These are phyloP conservation scores for Claviceps quebecensis DNA, from an alignment of 2,329 filamentous ascomycete species.

Conservation along the genomic window DNA sequence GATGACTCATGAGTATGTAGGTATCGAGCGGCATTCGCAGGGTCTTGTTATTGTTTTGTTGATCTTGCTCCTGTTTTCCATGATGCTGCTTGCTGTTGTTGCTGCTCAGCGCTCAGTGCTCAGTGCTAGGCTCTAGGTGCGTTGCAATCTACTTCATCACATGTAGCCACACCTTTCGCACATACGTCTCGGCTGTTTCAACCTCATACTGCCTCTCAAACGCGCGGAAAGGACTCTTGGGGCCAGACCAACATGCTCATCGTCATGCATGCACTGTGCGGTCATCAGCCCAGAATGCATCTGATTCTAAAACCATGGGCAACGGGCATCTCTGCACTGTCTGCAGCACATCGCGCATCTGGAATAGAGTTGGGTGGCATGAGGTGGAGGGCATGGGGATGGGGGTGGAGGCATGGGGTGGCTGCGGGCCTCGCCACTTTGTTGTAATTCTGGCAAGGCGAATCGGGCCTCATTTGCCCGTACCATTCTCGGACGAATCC, in stretches of 20 bases:
- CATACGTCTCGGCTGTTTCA: not conserved
- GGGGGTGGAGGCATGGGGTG: not conserved
- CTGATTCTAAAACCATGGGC: too few relatives aligned
- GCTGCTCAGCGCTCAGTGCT: too few relatives aligned
- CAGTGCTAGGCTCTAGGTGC: too few relatives aligned
- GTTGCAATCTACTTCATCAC: too few relatives aligned
- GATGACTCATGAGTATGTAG: too few relatives aligned
- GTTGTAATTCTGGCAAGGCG: constrained; percentile 3
- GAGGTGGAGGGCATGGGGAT: not conserved
- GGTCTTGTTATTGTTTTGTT: too few relatives aligned
- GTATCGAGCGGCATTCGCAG: too few relatives aligned
- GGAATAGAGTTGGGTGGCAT: constrained; percentile 1
- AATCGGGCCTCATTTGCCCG: constrained; percentile 4
- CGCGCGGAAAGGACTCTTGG: not conserved
- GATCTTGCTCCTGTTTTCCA: too few relatives aligned
- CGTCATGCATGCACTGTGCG: not conserved
- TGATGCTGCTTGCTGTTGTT: too few relatives aligned
- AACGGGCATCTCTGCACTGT: too few relatives aligned
- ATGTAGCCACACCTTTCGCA: not conserved
- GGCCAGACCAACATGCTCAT: not conserved
- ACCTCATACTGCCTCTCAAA: too few relatives aligned
- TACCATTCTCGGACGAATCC: constrained; percentile 1
- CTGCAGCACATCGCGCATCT: not conserved
- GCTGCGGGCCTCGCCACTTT: constrained; percentile 2
- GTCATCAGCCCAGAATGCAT: not conserved